These are phyloP conservation scores for Pleurotus salmoneostramineus DNA, from an alignment of 768 basidiomycete species.

Conservation along the genomic window DNA sequence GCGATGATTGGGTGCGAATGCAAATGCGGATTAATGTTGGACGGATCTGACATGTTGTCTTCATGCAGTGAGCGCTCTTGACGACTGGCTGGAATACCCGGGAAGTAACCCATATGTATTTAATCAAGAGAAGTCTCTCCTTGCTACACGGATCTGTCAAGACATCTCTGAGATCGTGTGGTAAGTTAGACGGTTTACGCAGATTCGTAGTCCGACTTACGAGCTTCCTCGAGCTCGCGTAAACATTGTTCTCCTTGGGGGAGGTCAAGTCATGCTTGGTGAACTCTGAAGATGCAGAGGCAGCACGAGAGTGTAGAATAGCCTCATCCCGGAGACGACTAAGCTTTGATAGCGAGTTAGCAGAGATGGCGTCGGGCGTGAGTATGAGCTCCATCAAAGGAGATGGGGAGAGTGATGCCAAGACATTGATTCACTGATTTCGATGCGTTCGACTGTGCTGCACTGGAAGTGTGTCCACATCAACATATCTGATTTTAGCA, in stretches of 20 bases:
- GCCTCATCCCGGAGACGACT: background rate
- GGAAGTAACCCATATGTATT: background rate
- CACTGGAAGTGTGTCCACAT: background rate
- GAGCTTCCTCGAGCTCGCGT: background rate
- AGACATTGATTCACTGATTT: background rate
- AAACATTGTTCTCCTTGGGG: background rate
- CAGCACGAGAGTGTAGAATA: background rate
- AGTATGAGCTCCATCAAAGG: background rate
- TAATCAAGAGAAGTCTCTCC: constrained; percentile 1
- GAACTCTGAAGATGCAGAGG: background rate
- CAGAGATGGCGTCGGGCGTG: background rate
- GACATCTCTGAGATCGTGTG: background rate
- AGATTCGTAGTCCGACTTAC: background rate
- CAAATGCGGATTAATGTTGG: background rate
- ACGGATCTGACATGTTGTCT: background rate
- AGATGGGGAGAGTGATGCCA: background rate
- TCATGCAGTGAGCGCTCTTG: constrained; percentile 2
- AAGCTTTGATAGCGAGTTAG: too few relatives aligned
- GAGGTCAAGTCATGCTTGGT: background rate
- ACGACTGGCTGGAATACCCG: background rate
- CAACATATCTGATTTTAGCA: background rate
- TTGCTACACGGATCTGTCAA: constrained; percentile 6
- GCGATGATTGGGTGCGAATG: background rate
- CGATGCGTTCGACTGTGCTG: background rate
- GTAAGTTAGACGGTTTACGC: background rate